Conservation (phyloP, 768 basidiomycete genomes). For the Trametes maxima region DNA sequence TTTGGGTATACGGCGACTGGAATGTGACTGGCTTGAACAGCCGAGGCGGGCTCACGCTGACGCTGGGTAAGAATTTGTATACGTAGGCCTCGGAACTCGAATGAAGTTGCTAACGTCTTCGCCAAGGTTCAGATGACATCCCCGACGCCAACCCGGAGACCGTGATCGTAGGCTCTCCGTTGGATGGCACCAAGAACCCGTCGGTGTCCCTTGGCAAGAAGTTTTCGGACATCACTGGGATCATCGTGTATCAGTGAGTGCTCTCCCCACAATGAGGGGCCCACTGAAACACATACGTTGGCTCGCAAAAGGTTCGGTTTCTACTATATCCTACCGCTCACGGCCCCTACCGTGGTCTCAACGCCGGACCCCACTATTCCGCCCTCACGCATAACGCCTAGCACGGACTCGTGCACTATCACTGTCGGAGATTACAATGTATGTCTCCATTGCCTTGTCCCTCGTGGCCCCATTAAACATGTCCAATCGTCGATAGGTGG, state of each 20-base stretch:
- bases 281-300: background rate
- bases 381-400: conserved; percentile 43
- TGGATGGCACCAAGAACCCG: conserved; percentile 58
- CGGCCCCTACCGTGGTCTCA: conserved; percentile 52
- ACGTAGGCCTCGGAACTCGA: no score
- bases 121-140: conserved; percentile 47
- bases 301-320: conserved; percentile 40
- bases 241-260: conserved; percentile 53
- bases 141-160: conserved; percentile 62
- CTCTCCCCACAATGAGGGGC: no score
- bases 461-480: background rate
- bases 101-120: background rate
- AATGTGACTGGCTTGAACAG: conserved; percentile 53
- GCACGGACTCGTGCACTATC: conserved; percentile 41
- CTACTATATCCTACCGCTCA: conserved; percentile 59
- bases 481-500: conserved; percentile 20
- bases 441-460: conserved; percentile 9
- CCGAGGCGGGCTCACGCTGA: conserved; percentile 58
- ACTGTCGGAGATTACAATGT: conserved; percentile 67
- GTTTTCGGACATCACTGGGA: conserved; percentile 55
- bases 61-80: conserved; percentile 41
- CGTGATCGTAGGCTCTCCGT: conserved; percentile 53
- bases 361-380: conserved; percentile 39
- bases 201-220: conserved; percentile 49
- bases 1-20: conserved; percentile 63